Evolutionary conservation across 495 filamentous ascomycete species (phyloP).

Genomic region (Penicillium ochrochloron): DNA sequence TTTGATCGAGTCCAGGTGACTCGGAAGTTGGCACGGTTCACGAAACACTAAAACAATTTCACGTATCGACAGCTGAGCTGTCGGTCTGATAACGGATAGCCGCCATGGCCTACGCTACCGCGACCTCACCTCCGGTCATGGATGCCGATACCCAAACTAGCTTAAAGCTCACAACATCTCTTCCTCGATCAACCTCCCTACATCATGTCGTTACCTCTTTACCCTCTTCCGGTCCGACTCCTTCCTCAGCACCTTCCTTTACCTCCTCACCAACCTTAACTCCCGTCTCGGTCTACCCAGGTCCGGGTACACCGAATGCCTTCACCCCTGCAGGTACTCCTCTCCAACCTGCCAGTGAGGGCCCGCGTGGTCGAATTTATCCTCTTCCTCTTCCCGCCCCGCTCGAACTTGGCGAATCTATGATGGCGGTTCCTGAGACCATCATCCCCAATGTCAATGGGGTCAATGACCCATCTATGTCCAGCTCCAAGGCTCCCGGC

Average conservation of each 20-base stretch:
- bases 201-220: slow-evolving; percentile 45
- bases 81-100: slow-evolving; percentile 36
- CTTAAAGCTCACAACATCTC: slow-evolving; percentile 48
- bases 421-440: slow-evolving; percentile 47
- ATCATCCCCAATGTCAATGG: slow-evolving; percentile 31
- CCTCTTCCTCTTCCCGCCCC: slow-evolving; percentile 45
- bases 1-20: slow-evolving; percentile 52
- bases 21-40: slow-evolving; percentile 45
- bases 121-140: slow-evolving; percentile 46
- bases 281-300: slow-evolving; percentile 37
- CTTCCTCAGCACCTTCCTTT: slow-evolving; percentile 37
- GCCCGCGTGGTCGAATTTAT: slow-evolving; percentile 49
- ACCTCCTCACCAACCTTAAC: slow-evolving; percentile 40
- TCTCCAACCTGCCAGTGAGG: slow-evolving; percentile 55
- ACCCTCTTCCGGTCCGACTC: slow-evolving; percentile 29
- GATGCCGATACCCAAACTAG: slow-evolving; percentile 47
- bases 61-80: slow-evolving; percentile 43
- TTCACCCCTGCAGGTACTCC: slow-evolving; percentile 56
- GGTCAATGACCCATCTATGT: slow-evolving; percentile 57
- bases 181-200: slow-evolving; percentile 41
- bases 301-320: slow-evolving; percentile 41
- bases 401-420: slow-evolving; percentile 61
- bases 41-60: slow-evolving; percentile 36
- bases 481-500: slow-evolving; percentile 56
- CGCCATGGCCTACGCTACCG: slow-evolving; percentile 51